These are phyloP conservation scores for Nemania serpens DNA, from an alignment of 2,329 filamentous ascomycete genomes.

Conservation along the genomic window DNA sequence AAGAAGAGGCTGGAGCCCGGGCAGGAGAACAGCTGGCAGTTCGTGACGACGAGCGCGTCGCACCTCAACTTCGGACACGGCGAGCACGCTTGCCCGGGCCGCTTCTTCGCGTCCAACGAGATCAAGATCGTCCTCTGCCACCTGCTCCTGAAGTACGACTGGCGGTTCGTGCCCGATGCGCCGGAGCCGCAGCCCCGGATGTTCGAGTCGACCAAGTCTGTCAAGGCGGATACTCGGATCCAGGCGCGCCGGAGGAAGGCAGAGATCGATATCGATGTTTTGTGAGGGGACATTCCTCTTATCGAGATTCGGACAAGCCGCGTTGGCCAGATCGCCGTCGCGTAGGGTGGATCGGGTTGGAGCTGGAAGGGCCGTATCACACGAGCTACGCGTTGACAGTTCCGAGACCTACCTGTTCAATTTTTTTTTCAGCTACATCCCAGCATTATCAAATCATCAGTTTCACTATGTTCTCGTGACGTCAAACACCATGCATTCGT, in stretches of 20 bases:
- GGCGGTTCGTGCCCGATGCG: constrained; percentile 37
- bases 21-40: constrained; percentile 43
- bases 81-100: constrained; percentile 44
- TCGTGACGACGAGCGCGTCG: constrained; percentile 43
- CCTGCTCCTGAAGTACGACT: constrained; percentile 43
- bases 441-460: too few species aligned
- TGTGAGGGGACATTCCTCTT: constrained; percentile 14
- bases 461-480: too few species aligned
- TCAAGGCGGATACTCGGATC: constrained; percentile 33
- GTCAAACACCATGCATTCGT: too few species aligned
- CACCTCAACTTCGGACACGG: constrained; percentile 48
- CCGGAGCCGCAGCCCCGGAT: constrained; percentile 27
- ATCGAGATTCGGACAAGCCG: too few species aligned
- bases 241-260: constrained; percentile 36
- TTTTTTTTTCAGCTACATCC: too few species aligned
- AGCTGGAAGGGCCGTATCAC: too few species aligned
- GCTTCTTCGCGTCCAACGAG: constrained; percentile 34
- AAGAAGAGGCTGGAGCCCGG: constrained; percentile 39
- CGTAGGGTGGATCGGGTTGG: too few species aligned
- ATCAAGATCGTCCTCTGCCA: constrained; percentile 34
- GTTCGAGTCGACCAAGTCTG: constrained; percentile 31
- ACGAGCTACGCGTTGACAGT: too few species aligned
- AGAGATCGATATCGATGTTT: constrained; percentile 39
- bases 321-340: too few species aligned
- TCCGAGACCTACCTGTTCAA: too few species aligned